Evolutionary conservation across 176 grass and related monocot species (phyloP).

Genomic region (Musa itinerans): DNA sequence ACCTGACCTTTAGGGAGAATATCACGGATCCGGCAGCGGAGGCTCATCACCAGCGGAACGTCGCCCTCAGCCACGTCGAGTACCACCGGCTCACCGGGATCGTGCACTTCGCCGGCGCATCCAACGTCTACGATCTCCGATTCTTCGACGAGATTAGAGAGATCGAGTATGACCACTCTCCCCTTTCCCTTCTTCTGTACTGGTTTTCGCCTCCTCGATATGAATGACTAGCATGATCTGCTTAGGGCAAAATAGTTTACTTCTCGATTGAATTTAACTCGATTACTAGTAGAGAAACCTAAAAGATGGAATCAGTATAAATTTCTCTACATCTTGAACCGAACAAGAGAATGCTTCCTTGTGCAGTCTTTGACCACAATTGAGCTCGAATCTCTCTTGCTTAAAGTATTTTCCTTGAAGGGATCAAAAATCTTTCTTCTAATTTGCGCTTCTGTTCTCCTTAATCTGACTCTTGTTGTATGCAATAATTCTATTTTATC

Average conservation of each 20-base stretch:
- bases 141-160: slow-evolving; percentile 39
- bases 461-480: not conserved
- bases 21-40: slow-evolving; percentile 7
- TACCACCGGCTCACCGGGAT: slow-evolving; percentile 35
- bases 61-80: slow-evolving; percentile 38
- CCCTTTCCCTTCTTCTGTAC: not conserved
- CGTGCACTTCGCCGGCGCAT: slow-evolving; percentile 32
- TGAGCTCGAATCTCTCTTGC: not conserved
- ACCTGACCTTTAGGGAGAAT: slow-evolving; percentile 31
- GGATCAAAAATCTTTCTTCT: not conserved
- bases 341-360: not conserved
- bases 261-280: not conserved
- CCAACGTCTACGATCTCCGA: slow-evolving; percentile 33
- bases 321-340: not conserved
- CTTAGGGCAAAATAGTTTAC: not conserved
- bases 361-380: not conserved
- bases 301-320: not conserved
- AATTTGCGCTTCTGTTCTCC: not conserved
- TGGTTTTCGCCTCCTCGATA: not conserved
- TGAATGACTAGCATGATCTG: not conserved
- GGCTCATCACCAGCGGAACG: slow-evolving; percentile 29
- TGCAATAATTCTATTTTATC: not conserved
- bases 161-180: slow-evolving; percentile 29
- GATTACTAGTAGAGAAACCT: not conserved
- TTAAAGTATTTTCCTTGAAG: not conserved